These are phyloP conservation scores for Peronospora belbahrii DNA, from an alignment of 352 stramenopile genomes.

Conservation along the genomic window DNA sequence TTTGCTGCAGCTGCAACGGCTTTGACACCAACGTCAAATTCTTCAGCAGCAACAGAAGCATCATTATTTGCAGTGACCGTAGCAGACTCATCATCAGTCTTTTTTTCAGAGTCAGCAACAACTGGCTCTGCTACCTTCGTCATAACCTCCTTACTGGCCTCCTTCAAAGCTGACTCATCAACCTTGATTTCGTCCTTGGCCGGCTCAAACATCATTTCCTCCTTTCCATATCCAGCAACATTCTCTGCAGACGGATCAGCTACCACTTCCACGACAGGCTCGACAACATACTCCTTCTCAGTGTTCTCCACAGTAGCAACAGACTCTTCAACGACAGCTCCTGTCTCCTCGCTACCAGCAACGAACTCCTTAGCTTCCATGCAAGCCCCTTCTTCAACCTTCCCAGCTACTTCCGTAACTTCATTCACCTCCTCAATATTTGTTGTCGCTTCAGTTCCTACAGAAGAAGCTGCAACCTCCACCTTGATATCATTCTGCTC, in stretches of 20 bases:
- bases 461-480: not conserved
- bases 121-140: not conserved
- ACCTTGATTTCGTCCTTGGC: slow-evolving; percentile 3
- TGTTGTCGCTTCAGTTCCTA: not conserved
- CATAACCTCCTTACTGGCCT: not conserved
- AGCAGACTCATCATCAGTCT: not conserved
- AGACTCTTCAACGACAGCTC: not conserved
- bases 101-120: not conserved
- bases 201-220: not conserved
- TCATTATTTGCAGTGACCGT: slow-evolving; percentile 1
- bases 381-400: not conserved
- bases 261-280: not conserved
- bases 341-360: no score
- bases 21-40: slow-evolving; percentile 5
- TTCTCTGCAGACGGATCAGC: not conserved
- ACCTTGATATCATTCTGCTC: not conserved
- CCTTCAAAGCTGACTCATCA: not conserved
- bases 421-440: not conserved
- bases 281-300: not conserved
- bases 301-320: not conserved
- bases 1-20: slow-evolving; percentile 1
- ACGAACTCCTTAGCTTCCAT: not conserved
- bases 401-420: not conserved
- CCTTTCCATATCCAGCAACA: not conserved
- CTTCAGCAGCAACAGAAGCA: slow-evolving; percentile 2